Conservation (phyloP, 345 rosid species). For the Turnera subulata region DNA sequence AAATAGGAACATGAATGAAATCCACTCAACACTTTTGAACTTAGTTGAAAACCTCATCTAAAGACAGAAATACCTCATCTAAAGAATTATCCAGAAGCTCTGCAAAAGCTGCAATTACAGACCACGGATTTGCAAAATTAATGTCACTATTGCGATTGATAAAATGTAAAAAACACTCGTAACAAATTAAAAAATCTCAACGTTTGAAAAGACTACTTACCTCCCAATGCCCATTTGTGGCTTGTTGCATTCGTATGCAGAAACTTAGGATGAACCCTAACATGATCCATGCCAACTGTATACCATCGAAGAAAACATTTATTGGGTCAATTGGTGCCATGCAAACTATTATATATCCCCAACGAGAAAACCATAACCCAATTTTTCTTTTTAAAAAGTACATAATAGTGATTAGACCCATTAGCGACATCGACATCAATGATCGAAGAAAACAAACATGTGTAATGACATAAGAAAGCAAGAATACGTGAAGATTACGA, state of each 20-base stretch:
- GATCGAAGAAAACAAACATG: no score
- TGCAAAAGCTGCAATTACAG: conserved; percentile 59
- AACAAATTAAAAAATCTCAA: no score
- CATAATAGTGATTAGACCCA: neutral
- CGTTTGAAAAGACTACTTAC: conserved; percentile 24
- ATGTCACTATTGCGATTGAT: no score
- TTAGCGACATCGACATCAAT: no score
- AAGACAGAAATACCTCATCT: conserved; percentile 58
- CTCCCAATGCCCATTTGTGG: conserved; percentile 99
- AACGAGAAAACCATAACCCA: no score
- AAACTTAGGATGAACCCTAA: conserved; percentile 89
- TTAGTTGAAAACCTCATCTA: no score
- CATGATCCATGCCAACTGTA: conserved; percentile 82
- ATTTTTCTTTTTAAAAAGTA: neutral
- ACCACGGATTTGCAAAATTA: neutral
- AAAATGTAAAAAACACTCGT: no score
- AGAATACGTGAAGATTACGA: neutral
- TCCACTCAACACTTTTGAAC: no score
- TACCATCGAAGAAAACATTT: no score
- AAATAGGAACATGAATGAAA: neutral
- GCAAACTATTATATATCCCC: neutral
- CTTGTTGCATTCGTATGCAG: conserved; percentile 94
- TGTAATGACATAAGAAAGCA: neutral
- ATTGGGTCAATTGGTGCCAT: no score
- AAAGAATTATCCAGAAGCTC: conserved; percentile 84